These are phyloP conservation scores for Urtica urens DNA, from an alignment of 306 rosid genomes.

Conservation along the genomic window DNA sequence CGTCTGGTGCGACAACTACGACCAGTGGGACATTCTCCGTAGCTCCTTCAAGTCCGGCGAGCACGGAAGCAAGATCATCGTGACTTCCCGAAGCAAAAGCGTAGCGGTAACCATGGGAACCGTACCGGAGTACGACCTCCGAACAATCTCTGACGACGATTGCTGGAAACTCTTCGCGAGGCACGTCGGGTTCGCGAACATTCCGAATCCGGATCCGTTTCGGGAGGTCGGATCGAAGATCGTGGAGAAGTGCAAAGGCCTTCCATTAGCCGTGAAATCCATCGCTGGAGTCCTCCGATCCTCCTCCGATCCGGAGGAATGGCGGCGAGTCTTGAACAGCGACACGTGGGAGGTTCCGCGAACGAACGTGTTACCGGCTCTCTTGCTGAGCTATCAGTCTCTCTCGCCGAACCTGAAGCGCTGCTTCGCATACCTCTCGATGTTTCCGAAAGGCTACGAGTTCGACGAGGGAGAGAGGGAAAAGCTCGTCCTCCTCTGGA, in stretches of 20 bases:
- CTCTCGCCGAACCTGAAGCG: conserved; percentile 15
- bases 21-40: neutral
- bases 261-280: conserved; percentile 27
- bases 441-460: conserved; percentile 20
- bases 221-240: conserved; percentile 7
- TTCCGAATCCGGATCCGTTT: neutral
- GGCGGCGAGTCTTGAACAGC: conserved; percentile 14
- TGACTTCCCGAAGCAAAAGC: conserved; percentile 9
- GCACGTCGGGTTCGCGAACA: conserved; percentile 8
- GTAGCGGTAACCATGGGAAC: conserved; percentile 12
- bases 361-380: conserved; percentile 12
- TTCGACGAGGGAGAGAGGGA: neutral
- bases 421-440: conserved; percentile 30
- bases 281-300: conserved; percentile 22
- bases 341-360: conserved; percentile 11
- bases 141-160: conserved; percentile 8
- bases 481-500: conserved; percentile 20
- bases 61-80: conserved; percentile 9
- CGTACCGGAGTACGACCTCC: neutral
- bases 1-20: conserved; percentile 12
- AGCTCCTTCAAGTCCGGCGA: conserved; percentile 1
- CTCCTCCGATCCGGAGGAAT: neutral
- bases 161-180: conserved; percentile 16
- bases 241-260: conserved; percentile 14
- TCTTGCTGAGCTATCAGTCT: conserved; percentile 11